phyloP scores from a whole-genome alignment of 345 rosid genomes.

The Boechera divaricarpa region DNA sequence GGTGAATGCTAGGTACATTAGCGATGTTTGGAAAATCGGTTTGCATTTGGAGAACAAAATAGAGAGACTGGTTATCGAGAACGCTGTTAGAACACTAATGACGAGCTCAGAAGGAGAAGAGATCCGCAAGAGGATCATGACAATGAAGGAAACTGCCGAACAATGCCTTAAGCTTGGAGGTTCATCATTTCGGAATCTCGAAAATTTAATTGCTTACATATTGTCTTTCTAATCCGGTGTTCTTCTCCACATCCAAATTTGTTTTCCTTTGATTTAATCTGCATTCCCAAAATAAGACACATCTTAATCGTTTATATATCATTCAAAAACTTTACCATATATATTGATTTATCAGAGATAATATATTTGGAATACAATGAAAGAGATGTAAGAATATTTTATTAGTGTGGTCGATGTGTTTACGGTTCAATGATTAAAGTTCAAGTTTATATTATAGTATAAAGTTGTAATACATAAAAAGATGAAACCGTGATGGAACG shows the following conservation, averaged over 20 bases:
- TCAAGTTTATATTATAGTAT: too few species aligned
- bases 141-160: slow-evolving; percentile 41
- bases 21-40: slow-evolving; percentile 43
- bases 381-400: too few species aligned
- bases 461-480: too few species aligned
- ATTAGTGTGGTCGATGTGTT: too few species aligned
- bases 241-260: neutral
- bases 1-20: slow-evolving; percentile 41
- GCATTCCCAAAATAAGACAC: neutral
- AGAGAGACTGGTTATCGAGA: slow-evolving; percentile 33
- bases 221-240: slow-evolving; percentile 17
- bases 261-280: neutral
- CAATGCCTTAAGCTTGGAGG: slow-evolving; percentile 33
- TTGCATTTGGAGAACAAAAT: slow-evolving; percentile 42
- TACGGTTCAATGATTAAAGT: too few species aligned
- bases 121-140: slow-evolving; percentile 37
- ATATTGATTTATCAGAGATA: too few species aligned
- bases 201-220: slow-evolving; percentile 29
- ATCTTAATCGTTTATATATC: too few species aligned
- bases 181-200: slow-evolving; percentile 36
- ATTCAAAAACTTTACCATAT: too few species aligned
- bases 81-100: slow-evolving; percentile 34
- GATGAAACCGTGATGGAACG: too few species aligned
- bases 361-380: too few species aligned
- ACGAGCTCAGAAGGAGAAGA: slow-evolving; percentile 40